phyloP scores from a whole-genome alignment of 805 yeast species.

The Yamadazyma nakazawae region DNA sequence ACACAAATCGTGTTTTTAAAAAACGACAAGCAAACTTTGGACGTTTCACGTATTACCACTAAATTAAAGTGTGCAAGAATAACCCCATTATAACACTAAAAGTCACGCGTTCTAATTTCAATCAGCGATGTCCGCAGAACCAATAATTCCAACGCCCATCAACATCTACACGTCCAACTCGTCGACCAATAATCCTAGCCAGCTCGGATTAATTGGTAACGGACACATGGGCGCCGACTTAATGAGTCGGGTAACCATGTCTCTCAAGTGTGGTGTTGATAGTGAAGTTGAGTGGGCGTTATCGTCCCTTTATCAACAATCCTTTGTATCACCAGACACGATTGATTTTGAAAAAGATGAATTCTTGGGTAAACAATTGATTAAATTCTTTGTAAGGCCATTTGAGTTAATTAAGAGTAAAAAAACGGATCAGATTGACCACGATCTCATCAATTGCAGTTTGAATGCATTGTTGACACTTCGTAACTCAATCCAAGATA shows the following conservation, averaged over 20 bases:
- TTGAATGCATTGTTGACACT: conserved; percentile 59
- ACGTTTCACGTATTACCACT: neutral
- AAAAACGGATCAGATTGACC: conserved; percentile 15
- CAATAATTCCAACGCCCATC: conserved; percentile 6
- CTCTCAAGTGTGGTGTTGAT: conserved; percentile 60
- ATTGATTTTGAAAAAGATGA: conserved; percentile 45
- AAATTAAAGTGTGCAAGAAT: neutral
- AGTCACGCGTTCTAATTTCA: too few relatives aligned
- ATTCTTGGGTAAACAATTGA: conserved; percentile 40
- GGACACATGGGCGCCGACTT: conserved; percentile 58
- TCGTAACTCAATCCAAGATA: conserved; percentile 81
- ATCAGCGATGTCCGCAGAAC: conserved; percentile 1
- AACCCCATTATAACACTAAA: too few relatives aligned
- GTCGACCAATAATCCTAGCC: conserved; percentile 2
- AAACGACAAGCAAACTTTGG: too few relatives aligned
- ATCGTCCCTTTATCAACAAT: conserved; percentile 47
- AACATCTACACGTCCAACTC: conserved; percentile 5
- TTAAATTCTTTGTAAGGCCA: conserved; percentile 35
- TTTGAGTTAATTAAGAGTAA: conserved; percentile 22
- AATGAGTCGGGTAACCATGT: conserved; percentile 63
- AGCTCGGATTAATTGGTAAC: conserved; percentile 19
- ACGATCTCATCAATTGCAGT: conserved; percentile 23
- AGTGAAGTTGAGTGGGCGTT: conserved; percentile 74
- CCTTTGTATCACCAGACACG: conserved; percentile 49
- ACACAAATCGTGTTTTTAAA: too few relatives aligned